A percentile compares a stretch with the other conserved stretches of the same genome.
These are phyloP conservation scores for Yamadazyma scolyti DNA, from an alignment of 805 yeast genomes.

Conservation along the genomic window DNA sequence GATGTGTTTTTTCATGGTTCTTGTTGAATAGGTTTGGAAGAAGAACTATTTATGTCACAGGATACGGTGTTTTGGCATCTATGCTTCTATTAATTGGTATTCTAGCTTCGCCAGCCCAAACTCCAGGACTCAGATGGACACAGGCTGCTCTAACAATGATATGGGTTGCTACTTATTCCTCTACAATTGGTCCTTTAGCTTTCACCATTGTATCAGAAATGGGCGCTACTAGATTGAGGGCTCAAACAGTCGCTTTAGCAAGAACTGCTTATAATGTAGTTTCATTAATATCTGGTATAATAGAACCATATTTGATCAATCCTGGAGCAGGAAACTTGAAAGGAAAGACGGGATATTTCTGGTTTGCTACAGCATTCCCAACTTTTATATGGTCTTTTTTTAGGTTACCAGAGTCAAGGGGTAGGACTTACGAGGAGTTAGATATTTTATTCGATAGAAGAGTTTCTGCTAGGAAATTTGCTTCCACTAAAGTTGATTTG, in stretches of 20 bases:
- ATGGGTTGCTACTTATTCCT: constrained; percentile 28
- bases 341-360: constrained; percentile 48
- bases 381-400: constrained; percentile 16
- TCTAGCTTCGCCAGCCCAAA: constrained; percentile 16
- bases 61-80: constrained; percentile 29
- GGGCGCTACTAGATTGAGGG: constrained; percentile 36
- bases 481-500: constrained; percentile 12
- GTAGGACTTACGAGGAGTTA: constrained; percentile 33
- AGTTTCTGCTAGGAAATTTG: constrained; percentile 17
- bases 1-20: constrained; percentile 28
- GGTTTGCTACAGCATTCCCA: constrained; percentile 33
- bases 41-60: constrained; percentile 32
- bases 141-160: constrained; percentile 19
- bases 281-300: constrained; percentile 31
- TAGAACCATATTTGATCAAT: constrained; percentile 48
- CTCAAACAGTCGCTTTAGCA: constrained; percentile 36
- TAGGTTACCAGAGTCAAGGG: constrained; percentile 36
- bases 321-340: constrained; percentile 44
- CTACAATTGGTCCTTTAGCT: constrained; percentile 42
- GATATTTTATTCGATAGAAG: constrained; percentile 29
- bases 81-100: constrained; percentile 41
- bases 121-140: constrained; percentile 17
- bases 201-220: constrained; percentile 38
- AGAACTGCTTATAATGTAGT: constrained; percentile 23
- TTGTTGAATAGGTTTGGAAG: constrained; percentile 36